Percentiles rank a stretch among this genome's conserved stretches.
Conservation (phyloP, 1,284 basidiomycete species). For the Leccinum griseonigrum region DNA sequence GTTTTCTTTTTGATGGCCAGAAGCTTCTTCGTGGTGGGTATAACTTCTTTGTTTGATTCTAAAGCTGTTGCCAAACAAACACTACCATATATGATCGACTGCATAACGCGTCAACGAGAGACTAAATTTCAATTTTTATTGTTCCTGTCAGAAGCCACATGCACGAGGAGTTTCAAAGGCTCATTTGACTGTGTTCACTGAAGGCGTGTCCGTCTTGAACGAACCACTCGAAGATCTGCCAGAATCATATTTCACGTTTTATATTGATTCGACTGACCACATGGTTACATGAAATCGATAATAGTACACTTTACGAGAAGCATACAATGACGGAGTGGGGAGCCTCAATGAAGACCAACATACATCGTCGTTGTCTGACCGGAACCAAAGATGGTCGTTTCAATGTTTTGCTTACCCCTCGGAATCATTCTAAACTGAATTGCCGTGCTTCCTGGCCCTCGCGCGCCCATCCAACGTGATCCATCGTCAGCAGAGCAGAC, state of each 20-base stretch:
- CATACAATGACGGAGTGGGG: not conserved
- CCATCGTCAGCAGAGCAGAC: slow-evolving; percentile 25
- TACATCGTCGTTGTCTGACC: not conserved
- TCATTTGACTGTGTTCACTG: not conserved
- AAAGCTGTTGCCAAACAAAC: slow-evolving; percentile 23
- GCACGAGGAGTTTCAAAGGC: not conserved
- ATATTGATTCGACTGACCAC: not conserved
- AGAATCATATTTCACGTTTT: no score
- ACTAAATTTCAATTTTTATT: not conserved
- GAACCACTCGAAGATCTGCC: no score
- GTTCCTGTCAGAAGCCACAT: not conserved
- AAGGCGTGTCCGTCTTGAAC: no score
- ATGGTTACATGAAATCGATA: not conserved
- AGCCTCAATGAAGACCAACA: not conserved
- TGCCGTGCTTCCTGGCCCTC: slow-evolving; percentile 23
- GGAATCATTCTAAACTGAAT: not conserved
- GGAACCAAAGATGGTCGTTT: not conserved
- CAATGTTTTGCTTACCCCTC: not conserved
- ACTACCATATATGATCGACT: not conserved
- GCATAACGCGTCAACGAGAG: not conserved
- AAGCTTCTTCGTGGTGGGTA: not conserved
- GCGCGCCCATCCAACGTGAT: slow-evolving; percentile 34
- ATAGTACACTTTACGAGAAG: not conserved
- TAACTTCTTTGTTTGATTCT: slow-evolving; percentile 16
- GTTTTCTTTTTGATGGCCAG: not conserved